phyloP scores from a whole-genome alignment of 139 green algal species.

The Desmodesmus armatus region DNA sequence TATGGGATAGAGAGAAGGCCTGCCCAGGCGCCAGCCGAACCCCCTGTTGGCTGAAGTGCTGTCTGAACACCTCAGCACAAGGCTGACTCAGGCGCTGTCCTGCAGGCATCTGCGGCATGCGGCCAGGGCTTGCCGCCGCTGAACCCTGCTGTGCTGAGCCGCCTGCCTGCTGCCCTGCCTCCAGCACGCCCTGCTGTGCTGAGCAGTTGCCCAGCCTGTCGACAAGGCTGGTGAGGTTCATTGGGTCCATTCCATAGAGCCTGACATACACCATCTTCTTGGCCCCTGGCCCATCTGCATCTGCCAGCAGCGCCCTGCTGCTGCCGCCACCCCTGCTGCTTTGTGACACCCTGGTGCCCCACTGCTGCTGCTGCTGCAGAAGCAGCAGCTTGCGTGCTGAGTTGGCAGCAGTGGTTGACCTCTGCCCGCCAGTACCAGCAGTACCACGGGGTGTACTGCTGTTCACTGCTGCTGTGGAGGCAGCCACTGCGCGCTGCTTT shows the following conservation, averaged over 20 bases:
- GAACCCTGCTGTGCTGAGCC: neutral
- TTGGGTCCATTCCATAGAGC: neutral
- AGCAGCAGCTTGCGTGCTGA: no score
- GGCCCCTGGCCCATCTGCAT: neutral
- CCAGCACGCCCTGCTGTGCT: neutral
- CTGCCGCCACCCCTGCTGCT: no score
- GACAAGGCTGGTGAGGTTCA: neutral
- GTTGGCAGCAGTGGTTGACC: no score
- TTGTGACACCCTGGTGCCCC: neutral
- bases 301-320: neutral
- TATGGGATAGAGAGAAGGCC: neutral
- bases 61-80: neutral
- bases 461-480: no score
- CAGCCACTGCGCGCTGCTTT: neutral
- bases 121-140: neutral
- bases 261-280: slow-evolving; percentile 1
- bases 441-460: neutral
- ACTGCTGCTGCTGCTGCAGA: neutral
- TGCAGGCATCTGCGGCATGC: neutral
- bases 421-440: no score
- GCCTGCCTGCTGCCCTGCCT: no score
- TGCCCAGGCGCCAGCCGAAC: neutral
- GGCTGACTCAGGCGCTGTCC: neutral
- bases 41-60: neutral
- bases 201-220: neutral